These are phyloP conservation scores for Leccinum longicurvipes DNA, from an alignment of 768 basidiomycete species.

Conservation along the genomic window DNA sequence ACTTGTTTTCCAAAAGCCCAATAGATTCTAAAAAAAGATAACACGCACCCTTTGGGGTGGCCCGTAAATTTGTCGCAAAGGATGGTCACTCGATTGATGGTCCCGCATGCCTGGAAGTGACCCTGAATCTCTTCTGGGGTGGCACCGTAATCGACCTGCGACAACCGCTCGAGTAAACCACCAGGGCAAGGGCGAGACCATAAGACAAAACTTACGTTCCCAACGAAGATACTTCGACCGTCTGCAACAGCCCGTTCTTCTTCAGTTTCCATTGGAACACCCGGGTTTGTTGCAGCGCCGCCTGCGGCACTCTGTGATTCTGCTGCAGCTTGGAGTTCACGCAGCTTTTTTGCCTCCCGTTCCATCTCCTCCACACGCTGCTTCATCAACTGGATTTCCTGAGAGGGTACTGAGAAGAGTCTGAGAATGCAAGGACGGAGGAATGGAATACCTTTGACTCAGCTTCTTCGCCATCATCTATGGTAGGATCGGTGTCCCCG, in stretches of 20 bases:
- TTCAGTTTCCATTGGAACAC: slow-evolving; percentile 67
- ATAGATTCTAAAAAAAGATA: slow-evolving; percentile 6
- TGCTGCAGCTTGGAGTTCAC: slow-evolving; percentile 81
- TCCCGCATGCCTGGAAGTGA: slow-evolving; percentile 96
- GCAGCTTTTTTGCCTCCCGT: slow-evolving; percentile 80
- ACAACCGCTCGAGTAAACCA: slow-evolving; percentile 10
- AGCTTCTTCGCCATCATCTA: slow-evolving; percentile 62
- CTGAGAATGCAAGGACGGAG: slow-evolving; percentile 4
- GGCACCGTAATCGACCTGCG: slow-evolving; percentile 92
- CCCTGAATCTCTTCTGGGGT: slow-evolving; percentile 98
- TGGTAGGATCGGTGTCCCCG: slow-evolving; percentile 24
- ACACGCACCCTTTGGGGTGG: slow-evolving; percentile 89
- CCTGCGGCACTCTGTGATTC: slow-evolving; percentile 52
- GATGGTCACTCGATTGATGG: slow-evolving; percentile 98
- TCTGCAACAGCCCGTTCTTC: slow-evolving; percentile 85
- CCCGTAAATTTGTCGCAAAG: slow-evolving; percentile 99
- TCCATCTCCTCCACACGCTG: slow-evolving; percentile 93
- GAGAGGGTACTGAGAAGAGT: slow-evolving; percentile 18
- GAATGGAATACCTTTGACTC: slow-evolving; percentile 50
- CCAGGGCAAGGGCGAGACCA: slow-evolving; percentile 1
- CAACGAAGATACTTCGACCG: slow-evolving; percentile 86
- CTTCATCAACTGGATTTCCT: slow-evolving; percentile 91
- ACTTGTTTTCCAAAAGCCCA: slow-evolving; percentile 7
- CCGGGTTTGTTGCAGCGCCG: slow-evolving; percentile 42
- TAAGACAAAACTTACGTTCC: slow-evolving; percentile 69